Conservation (phyloP, 2,329 filamentous ascomycete genomes). For the Pseudogymnoascus sp. region DNA sequence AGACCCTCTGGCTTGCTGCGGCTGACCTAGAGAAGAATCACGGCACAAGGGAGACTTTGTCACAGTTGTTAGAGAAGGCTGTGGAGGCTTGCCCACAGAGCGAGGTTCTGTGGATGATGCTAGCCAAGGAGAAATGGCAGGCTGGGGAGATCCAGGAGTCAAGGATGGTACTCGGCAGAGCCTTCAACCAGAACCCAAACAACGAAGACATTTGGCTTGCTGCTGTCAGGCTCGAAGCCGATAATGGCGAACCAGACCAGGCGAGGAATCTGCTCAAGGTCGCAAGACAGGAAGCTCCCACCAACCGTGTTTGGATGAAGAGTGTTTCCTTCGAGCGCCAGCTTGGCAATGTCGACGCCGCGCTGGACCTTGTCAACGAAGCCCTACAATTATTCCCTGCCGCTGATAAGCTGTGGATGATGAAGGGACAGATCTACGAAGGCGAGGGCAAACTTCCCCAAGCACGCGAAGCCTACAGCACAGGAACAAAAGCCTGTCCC, state of each 20-base stretch:
- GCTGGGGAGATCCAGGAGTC: constrained; percentile 81
- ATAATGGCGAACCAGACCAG: constrained; percentile 73
- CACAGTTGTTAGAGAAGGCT: constrained; percentile 81
- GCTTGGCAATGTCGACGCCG: constrained; percentile 66
- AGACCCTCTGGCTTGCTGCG: constrained; percentile 81
- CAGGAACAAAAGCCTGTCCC: constrained; percentile 79
- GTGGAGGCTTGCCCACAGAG: constrained; percentile 88
- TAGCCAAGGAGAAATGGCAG: constrained; percentile 91
- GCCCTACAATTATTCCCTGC: constrained; percentile 80
- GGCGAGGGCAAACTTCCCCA: constrained; percentile 68
- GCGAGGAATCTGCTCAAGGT: constrained; percentile 73
- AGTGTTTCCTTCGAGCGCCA: constrained; percentile 89
- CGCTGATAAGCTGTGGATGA: constrained; percentile 89
- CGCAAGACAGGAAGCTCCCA: constrained; percentile 81
- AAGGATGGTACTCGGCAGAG: constrained; percentile 72
- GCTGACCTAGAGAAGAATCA: constrained; percentile 88
- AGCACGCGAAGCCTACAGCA: constrained; percentile 81
- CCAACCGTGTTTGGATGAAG: constrained; percentile 96
- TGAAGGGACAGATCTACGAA: constrained; percentile 97
- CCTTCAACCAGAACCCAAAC: constrained; percentile 90
- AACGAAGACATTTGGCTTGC: constrained; percentile 98
- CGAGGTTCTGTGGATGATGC: constrained; percentile 90
- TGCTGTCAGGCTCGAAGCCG: constrained; percentile 91
- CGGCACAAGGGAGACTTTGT: constrained; percentile 72
- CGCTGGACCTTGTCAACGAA: constrained; percentile 79